Base-by-base conservation (phyloP, 495 filamentous ascomycete species). In the Friedmanniomyces simplex region DNA sequence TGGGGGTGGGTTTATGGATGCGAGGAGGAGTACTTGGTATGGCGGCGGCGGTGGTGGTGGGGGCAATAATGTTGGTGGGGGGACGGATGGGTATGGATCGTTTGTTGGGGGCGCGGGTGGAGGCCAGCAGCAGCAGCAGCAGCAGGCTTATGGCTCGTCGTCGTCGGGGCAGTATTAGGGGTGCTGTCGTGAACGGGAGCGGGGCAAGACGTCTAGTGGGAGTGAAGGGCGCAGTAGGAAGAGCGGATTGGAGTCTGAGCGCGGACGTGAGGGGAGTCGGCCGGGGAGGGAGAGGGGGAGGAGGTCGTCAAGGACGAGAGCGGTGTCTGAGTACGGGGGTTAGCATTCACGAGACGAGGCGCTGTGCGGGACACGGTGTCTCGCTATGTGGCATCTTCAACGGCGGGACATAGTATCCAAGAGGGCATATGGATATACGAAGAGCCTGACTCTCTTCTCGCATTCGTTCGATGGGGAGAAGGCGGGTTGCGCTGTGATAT, bases 21-120 rank as follows among this genome's bases (percentile, higher is more conserved):
- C 3, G 13, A 11, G 56, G 21, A 45, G 56, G 20, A 51, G 26
- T 21, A 55, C 55, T 14, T 59, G 52, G 41, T 60, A 52, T 42
- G 57, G 25, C 20, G 50, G 16, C 3, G 24, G 10, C 26, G 16
- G 16, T 37, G 34, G 8, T 43, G 14, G 14, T 43, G 39, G 54
- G 30, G n/a, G 16, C 21, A 20, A 32, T 10, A 32, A 32, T 32
- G 28, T 32, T 32, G 28, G 28, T 3, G 45, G 20, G 22, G 54
- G 52, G 20, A 22, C 54, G 20, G 54, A 59, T 53, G 51, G 61
- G 16, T 54, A 56, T 26, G 60, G 56, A 18, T 39, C 16, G 48
- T 32, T 52, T 26, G 18, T 2, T 49, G 30, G 12, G 2, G 42
- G 50, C 11, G 50, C 4, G 18, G 28, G 25, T 24, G 48, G 56